Percentiles rank a stretch among this genome's conserved stretches.
Evolutionary conservation across 2,329 filamentous ascomycete genomes (phyloP).

Genomic region (Fusarium stilboides): DNA sequence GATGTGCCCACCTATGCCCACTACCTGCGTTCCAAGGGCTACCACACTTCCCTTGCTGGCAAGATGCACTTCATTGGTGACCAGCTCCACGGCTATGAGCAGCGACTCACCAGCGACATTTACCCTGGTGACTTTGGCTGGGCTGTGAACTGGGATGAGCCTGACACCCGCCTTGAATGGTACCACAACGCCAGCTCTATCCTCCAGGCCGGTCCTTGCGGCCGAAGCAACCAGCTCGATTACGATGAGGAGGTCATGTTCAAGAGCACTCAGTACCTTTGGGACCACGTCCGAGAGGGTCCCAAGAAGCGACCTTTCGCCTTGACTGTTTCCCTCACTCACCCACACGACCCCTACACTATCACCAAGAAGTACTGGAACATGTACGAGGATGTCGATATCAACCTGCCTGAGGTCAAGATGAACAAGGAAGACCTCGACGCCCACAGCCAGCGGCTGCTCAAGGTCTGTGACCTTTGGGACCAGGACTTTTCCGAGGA

Average conservation of each 20-base stretch:
- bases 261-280: slow-evolving; percentile 89
- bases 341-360: slow-evolving; percentile 95
- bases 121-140: slow-evolving; percentile 96
- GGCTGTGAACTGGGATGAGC: slow-evolving; percentile 96
- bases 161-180: slow-evolving; percentile 89
- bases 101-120: slow-evolving; percentile 93
- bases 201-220: slow-evolving; percentile 88
- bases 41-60: slow-evolving; percentile 90
- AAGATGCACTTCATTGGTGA: slow-evolving; percentile 99
- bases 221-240: slow-evolving; percentile 94
- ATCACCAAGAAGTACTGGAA: slow-evolving; percentile 97
- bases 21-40: slow-evolving; percentile 86
- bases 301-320: slow-evolving; percentile 83
- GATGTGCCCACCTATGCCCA: slow-evolving; percentile 94
- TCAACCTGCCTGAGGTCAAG: slow-evolving; percentile 82
- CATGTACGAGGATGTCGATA: slow-evolving; percentile 89
- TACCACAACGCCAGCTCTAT: slow-evolving; percentile 97
- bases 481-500: slow-evolving; percentile 87
- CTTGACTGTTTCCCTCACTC: slow-evolving; percentile 92
- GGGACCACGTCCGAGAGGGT: slow-evolving; percentile 89
- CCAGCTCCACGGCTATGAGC: slow-evolving; percentile 94
- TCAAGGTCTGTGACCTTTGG: slow-evolving; percentile 90
- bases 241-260: slow-evolving; percentile 98
- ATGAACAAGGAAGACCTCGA: slow-evolving; percentile 88
- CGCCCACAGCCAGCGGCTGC: slow-evolving; percentile 86